Conservation (phyloP, 2,329 filamentous ascomycete genomes). For the Xylaria sp. region DNA sequence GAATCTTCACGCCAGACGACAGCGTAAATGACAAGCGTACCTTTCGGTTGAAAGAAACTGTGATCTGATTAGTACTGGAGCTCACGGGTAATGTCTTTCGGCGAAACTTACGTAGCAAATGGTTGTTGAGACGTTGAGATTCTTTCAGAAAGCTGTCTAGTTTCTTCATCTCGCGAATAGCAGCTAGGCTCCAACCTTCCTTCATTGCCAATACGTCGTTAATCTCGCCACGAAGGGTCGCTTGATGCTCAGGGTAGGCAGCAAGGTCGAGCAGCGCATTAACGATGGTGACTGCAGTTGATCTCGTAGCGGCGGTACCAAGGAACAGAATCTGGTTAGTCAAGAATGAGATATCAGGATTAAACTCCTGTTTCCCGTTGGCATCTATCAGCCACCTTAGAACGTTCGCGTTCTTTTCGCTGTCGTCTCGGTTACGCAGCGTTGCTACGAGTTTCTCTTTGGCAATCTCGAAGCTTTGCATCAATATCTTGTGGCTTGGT, state of each 20-base stretch:
- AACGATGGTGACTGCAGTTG: background rate
- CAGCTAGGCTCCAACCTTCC: background rate
- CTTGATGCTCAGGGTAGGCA: background rate
- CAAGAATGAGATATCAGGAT: background rate
- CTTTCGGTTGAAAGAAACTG: background rate
- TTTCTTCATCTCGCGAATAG: constrained; percentile 10
- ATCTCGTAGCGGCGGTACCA: background rate
- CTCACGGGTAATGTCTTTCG: background rate
- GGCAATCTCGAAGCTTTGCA: too few relatives aligned
- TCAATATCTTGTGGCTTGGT: too few relatives aligned
- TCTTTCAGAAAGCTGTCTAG: constrained; percentile 33
- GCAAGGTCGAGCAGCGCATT: background rate
- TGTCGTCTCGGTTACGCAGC: background rate
- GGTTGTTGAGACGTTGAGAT: constrained; percentile 23
- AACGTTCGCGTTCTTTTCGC: background rate
- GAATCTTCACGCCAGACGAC: background rate
- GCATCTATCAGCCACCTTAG: background rate
- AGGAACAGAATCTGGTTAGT: background rate
- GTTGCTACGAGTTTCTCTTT: too few relatives aligned
- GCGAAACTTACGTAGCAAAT: constrained; percentile 4
- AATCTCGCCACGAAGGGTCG: background rate
- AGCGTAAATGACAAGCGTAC: background rate
- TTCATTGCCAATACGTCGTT: background rate
- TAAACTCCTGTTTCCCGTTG: background rate
- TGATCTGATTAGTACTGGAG: background rate